phyloP scores from a whole-genome alignment of 1,284 basidiomycete genomes.

The Boletus mariae region DNA sequence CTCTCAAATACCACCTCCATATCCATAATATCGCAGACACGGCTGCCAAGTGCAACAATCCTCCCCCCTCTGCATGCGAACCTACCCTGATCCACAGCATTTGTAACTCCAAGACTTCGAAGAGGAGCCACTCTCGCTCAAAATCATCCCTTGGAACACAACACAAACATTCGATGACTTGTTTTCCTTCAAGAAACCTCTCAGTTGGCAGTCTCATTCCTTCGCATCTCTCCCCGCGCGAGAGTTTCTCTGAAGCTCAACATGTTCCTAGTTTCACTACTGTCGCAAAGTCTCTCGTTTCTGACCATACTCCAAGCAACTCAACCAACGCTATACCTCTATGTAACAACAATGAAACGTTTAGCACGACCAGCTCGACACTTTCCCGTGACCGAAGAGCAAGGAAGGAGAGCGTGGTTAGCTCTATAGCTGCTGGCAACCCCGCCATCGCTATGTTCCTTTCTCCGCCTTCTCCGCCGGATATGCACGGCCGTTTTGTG shows the following conservation, averaged over 20 bases:
- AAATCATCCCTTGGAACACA: constrained; percentile 12
- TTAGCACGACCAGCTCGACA: neutral
- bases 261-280: constrained; percentile 11
- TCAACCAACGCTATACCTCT: neutral
- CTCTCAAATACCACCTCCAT: constrained; percentile 55
- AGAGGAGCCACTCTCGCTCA: constrained; percentile 18
- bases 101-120: constrained; percentile 1
- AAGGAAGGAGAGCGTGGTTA: constrained; percentile 12
- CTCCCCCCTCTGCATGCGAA: neutral
- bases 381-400: constrained; percentile 17
- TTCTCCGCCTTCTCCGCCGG: constrained; percentile 25
- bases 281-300: constrained; percentile 10
- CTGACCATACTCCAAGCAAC: constrained; percentile 3
- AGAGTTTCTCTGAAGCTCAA: constrained; percentile 1
- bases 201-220: constrained; percentile 16
- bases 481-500: neutral
- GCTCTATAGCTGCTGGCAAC: constrained; percentile 2
- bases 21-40: constrained; percentile 52
- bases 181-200: constrained; percentile 12
- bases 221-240: constrained; percentile 13
- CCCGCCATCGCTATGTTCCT: constrained; percentile 24
- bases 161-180: neutral
- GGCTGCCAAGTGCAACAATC: neutral
- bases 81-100: neutral
- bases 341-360: neutral